Percentiles rank a stretch among this genome's conserved stretches.
Conservation (phyloP, 768 basidiomycete species). For the Podaxis sp. region DNA sequence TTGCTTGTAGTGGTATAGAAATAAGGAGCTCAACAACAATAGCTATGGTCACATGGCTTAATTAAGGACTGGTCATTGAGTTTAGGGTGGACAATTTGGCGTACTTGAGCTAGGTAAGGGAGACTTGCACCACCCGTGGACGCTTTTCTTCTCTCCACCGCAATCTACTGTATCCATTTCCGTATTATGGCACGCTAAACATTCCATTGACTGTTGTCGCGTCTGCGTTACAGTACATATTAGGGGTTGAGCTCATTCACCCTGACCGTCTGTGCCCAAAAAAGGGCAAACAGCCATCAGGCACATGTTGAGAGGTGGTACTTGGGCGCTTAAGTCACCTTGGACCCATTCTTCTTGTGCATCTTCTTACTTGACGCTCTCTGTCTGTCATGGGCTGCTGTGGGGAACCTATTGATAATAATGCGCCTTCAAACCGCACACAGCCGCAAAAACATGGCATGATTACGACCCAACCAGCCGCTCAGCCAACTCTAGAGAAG, state of each 20-base stretch:
- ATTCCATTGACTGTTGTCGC: not conserved
- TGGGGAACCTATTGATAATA: conserved; percentile 42
- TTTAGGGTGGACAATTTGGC: not conserved
- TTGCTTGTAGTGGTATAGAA: not conserved
- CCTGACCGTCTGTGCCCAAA: conserved; percentile 12
- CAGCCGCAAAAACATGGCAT: conserved; percentile 26
- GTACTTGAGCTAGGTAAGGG: not conserved
- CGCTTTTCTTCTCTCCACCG: not conserved
- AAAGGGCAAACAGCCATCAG: conserved; percentile 28
- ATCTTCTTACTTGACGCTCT: conserved; percentile 8
- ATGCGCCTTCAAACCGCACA: conserved; percentile 28
- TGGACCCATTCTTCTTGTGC: conserved; percentile 11
- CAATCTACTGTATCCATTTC: not conserved
- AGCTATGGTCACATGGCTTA: not conserved
- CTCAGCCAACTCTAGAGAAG: conserved; percentile 42
- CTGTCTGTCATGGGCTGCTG: conserved; percentile 64
- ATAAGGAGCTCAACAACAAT: not conserved
- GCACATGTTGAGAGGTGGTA: conserved; percentile 16
- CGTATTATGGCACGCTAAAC: not conserved
- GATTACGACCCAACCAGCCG: conserved; percentile 52
- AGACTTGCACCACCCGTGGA: not conserved
- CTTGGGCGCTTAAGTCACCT: not conserved
- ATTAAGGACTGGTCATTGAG: not conserved
- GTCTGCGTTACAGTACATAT: not conserved
- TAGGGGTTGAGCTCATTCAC: not conserved